A percentile compares a stretch with the other conserved stretches of the same genome.
Evolutionary conservation across 2,329 filamentous ascomycete species (phyloP).

Genomic region (Fusarium verticillioides): DNA sequence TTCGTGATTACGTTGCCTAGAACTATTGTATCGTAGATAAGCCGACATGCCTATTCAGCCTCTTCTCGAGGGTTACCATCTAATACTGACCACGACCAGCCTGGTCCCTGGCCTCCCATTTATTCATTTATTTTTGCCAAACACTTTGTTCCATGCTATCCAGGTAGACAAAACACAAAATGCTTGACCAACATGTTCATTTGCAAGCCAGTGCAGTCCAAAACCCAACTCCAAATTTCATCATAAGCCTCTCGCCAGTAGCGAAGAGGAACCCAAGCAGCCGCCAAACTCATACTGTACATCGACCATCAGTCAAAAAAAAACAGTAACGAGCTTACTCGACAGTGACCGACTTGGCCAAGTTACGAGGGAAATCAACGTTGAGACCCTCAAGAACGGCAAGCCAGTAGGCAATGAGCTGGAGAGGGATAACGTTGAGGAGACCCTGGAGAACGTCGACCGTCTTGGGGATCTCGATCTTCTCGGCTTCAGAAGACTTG

Average conservation of each 20-base stretch:
- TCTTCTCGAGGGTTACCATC: constrained; percentile 34
- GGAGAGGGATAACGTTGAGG: constrained; percentile 95
- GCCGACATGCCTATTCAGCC: constrained; percentile 30
- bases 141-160: constrained; percentile 35
- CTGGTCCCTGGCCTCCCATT: constrained; percentile 36
- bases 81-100: constrained; percentile 40
- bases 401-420: constrained; percentile 99
- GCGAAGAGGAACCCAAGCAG: constrained; percentile 33
- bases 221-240: constrained; percentile 45
- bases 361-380: constrained; percentile 97
- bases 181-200: constrained; percentile 36
- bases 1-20: constrained; percentile 39
- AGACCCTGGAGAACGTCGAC: constrained; percentile 96
- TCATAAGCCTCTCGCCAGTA: constrained; percentile 40
- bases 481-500: constrained; percentile 86
- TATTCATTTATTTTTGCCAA: constrained; percentile 40
- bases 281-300: constrained; percentile 36
- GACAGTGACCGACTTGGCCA: constrained; percentile 98
- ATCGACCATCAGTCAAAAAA: constrained; percentile 25
- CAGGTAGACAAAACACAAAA: constrained; percentile 38
- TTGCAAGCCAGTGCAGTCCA: constrained; percentile 44
- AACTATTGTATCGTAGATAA: constrained; percentile 35
- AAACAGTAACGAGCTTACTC: constrained; percentile 71
- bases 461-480: constrained; percentile 96
- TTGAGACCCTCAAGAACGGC: constrained; percentile 96